Base-by-base conservation (phyloP, 305 asterid species). In the Caryopteris hybrid region DNA sequence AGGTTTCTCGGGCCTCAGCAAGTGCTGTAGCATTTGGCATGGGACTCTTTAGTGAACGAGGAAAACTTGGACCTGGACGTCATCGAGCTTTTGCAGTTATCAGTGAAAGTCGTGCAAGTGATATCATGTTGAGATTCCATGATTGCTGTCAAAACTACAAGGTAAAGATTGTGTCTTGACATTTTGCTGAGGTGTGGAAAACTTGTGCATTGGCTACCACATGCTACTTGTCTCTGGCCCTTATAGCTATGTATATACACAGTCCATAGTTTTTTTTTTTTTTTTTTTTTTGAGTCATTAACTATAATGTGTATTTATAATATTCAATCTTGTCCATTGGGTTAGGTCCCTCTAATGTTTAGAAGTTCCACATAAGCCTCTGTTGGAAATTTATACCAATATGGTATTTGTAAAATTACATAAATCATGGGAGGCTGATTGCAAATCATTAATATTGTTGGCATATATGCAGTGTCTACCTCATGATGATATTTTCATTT, bases 11-110 rank as follows among this genome's bases (percentile, higher is more conserved):
- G 77, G 96, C 99, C 55, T 88, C 99, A 56, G 92, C 96, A 58
- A 93, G 99, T 76, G 97, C 96, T 52, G 96, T 93, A 70, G 92
- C 99, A 72, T 93, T 93, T 81, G 99, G 96, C 64, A 88, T 90
- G 91, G 97, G 97, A 54, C 92, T 93, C 25, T 89, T 93, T 53
- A 90, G 89, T 77, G 86, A 80, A 54, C 79, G 84, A 51, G 99
- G 99, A 70, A 84, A 79, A 71, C 95, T 93, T 66, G 97, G 97
- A 68, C 87, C 85, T 53, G 97, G 95, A 54, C 79, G 59, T 48
- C 87, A 93, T 73, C 94, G 96, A 69, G 91, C 97, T 61, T 93
- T 90, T 88, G 91, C 97, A 62, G 99, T 93, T 63, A 84, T 83
- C 52, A 88, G 96, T 75, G 97, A 93, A 82, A 93, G 94, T 79